Conservation (phyloP, 768 basidiomycete species). For the Suillus alpinus region DNA sequence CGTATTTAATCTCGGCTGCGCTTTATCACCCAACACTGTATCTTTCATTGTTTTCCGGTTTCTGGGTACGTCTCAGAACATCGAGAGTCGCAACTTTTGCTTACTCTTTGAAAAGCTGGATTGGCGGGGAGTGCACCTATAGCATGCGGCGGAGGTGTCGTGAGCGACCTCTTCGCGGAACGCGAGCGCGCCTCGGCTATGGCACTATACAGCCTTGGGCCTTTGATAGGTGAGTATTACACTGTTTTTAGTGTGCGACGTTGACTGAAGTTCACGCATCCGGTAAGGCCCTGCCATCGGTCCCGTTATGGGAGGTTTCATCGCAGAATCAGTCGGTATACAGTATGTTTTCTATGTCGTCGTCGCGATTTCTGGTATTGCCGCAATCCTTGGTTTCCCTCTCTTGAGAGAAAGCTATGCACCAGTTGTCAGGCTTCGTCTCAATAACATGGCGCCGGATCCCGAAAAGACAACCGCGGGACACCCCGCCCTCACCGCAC, state of each 20-base stretch:
- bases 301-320: constrained; percentile 65
- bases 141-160: constrained; percentile 58
- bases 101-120: constrained; percentile 44
- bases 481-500: constrained; percentile 27
- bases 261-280: constrained; percentile 8
- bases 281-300: constrained; percentile 48
- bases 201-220: constrained; percentile 64
- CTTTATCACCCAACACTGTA: constrained; percentile 55
- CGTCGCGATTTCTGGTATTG: constrained; percentile 40
- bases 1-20: constrained; percentile 66
- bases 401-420: constrained; percentile 72
- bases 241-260: too few species aligned
- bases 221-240: constrained; percentile 46
- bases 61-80: constrained; percentile 45
- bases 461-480: constrained; percentile 40
- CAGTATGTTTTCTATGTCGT: constrained; percentile 62
- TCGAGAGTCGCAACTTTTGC: neutral
- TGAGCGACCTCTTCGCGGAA: constrained; percentile 68
- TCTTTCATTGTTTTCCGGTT: constrained; percentile 66
- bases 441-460: constrained; percentile 38
- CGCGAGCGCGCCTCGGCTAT: constrained; percentile 65
- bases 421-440: constrained; percentile 58
- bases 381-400: constrained; percentile 51
- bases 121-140: constrained; percentile 61
- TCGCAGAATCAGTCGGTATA: constrained; percentile 55